These are phyloP conservation scores for Termitomyces sp. DNA, from an alignment of 768 basidiomycete genomes.

Conservation along the genomic window DNA sequence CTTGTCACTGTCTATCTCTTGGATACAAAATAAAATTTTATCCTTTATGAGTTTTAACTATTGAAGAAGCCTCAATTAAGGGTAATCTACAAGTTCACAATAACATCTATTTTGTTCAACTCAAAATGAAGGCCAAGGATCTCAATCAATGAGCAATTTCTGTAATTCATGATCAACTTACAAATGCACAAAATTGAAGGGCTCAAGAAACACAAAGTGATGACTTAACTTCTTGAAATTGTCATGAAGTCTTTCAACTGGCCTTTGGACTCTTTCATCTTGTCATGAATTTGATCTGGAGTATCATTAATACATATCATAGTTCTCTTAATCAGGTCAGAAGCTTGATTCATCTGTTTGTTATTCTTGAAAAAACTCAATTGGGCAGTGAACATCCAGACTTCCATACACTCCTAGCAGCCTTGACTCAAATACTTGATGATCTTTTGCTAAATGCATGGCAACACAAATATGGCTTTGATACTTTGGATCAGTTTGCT, in stretches of 20 bases:
- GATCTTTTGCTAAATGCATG: conserved; percentile 30
- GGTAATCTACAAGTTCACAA: conserved; percentile 24
- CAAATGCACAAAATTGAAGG: conserved; percentile 20
- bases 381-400: conserved; percentile 28
- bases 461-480: conserved; percentile 16
- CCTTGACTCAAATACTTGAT: conserved; percentile 26
- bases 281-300: conserved; percentile 32
- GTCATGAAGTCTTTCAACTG: conserved; percentile 13
- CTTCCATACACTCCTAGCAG: conserved; percentile 27
- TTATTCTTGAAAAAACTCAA: conserved; percentile 25
- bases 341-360: conserved; percentile 26
- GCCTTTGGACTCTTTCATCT: conserved; percentile 29
- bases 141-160: conserved; percentile 18
- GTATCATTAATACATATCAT: conserved; percentile 22
- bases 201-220: conserved; percentile 11
- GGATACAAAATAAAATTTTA: conserved; percentile 22
- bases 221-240: conserved; percentile 20
- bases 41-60: conserved; percentile 21
- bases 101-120: conserved; percentile 15
- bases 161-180: conserved; percentile 24
- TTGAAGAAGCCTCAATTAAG: conserved; percentile 24
- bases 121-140: neutral
- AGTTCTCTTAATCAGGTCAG: conserved; percentile 20
- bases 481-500: conserved; percentile 13
- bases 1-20: conserved; percentile 14